Conservation (phyloP, 1,284 basidiomycete genomes). For the Ustilago curta region DNA sequence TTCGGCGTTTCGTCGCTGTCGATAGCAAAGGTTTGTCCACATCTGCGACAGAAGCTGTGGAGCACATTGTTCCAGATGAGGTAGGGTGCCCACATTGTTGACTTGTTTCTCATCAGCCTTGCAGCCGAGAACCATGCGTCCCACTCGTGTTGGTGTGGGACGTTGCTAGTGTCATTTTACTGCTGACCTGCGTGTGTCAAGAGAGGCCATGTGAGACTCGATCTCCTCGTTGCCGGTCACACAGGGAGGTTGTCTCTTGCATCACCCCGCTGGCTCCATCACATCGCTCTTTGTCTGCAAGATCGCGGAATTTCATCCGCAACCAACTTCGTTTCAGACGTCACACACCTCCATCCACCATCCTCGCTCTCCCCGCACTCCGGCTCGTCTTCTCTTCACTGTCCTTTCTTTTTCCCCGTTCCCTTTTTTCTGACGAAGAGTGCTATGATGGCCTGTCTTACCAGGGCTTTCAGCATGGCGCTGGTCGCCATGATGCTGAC, state of each 20-base stretch:
- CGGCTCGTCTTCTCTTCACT: background rate
- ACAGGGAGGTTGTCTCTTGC: background rate
- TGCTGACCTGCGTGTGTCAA: background rate
- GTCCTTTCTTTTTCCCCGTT: conserved; percentile 1
- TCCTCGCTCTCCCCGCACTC: background rate
- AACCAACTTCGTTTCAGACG: background rate
- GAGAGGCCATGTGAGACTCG: background rate
- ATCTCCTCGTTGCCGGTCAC: background rate
- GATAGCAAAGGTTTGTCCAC: background rate
- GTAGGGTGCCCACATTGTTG: background rate
- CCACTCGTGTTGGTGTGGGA: background rate
- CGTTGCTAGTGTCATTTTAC: background rate
- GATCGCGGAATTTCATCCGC: background rate
- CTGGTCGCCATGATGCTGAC: conserved; percentile 32
- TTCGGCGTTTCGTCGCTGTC: background rate
- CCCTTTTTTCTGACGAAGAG: background rate
- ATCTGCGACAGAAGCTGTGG: background rate
- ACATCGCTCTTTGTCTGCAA: background rate
- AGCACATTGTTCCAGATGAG: conserved; percentile 3
- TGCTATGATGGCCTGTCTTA: conserved; percentile 11
- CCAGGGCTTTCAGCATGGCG: conserved; percentile 21
- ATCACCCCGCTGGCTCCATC: background rate
- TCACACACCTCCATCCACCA: background rate
- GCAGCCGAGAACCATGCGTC: conserved; percentile 7
- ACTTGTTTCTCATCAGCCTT: too few species aligned